Evolutionary conservation across 2,329 filamentous ascomycete genomes (phyloP).

Genomic region (Colletotrichum musae): DNA sequence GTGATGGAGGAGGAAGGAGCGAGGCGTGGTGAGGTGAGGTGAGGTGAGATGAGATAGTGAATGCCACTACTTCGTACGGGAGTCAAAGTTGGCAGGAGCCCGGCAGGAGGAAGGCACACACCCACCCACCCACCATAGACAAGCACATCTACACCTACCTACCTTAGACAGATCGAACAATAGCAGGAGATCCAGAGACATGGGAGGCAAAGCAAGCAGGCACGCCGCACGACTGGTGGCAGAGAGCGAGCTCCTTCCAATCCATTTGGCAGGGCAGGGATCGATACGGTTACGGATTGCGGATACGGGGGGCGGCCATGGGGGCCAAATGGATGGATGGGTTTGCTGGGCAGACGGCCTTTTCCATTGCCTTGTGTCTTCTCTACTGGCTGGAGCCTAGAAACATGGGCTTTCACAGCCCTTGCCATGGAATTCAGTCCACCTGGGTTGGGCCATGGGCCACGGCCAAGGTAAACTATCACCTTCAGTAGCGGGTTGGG

Average conservation of each 20-base stretch:
- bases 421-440: conserved; percentile 19
- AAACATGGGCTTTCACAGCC: not conserved
- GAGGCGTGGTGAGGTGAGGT: not conserved
- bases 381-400: too few species aligned
- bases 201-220: not conserved
- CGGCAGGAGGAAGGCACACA: conserved; percentile 1
- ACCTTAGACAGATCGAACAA: not conserved
- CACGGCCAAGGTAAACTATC: not conserved
- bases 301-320: too few species aligned
- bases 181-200: conserved; percentile 4
- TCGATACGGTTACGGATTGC: conserved; percentile 10
- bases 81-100: conserved; percentile 7
- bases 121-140: not conserved
- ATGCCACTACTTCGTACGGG: not conserved
- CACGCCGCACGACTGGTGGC: not conserved
- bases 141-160: not conserved
- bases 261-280: not conserved
- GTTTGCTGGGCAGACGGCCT: conserved; percentile 2
- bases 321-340: not conserved
- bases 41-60: conserved; percentile 3
- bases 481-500: too few species aligned
- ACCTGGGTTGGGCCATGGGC: not conserved
- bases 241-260: too few species aligned
- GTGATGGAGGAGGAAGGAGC: conserved; percentile 4
- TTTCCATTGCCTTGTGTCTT: not conserved